phyloP scores from a whole-genome alignment of 169 alveolate species.

The Plasmodium vivax region DNA sequence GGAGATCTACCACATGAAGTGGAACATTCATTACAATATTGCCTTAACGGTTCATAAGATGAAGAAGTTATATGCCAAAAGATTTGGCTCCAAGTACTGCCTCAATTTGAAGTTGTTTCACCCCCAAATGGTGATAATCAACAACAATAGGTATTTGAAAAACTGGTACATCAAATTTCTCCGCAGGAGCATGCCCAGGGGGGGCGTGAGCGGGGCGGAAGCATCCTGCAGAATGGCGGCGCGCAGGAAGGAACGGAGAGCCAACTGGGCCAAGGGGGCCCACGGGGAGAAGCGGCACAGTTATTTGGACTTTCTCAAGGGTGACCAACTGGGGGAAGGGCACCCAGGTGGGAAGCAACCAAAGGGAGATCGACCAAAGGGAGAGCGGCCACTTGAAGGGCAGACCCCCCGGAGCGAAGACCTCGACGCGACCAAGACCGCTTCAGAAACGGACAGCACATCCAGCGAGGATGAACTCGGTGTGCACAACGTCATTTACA shows the following conservation, averaged over 20 bases:
- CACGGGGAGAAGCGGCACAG: neutral
- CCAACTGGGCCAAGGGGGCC: neutral
- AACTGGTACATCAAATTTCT: conserved; percentile 39
- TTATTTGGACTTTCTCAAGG: neutral
- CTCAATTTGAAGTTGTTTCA: conserved; percentile 16
- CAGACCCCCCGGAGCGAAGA: neutral
- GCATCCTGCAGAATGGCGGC: neutral
- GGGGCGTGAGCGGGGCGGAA: neutral
- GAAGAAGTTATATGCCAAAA: conserved; percentile 17
- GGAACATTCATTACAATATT: neutral
- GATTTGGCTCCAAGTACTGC: neutral
- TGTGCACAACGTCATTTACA: neutral
- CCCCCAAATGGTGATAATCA: conserved; percentile 12
- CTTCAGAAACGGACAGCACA: neutral
- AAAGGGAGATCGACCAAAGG: neutral
- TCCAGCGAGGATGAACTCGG: neutral
- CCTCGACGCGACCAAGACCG: neutral
- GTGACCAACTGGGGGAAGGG: neutral
- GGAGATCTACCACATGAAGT: conserved; percentile 20
- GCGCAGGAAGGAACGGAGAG: neutral
- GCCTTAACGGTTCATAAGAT: neutral
- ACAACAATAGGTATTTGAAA: conserved; percentile 17
- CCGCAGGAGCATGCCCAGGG: neutral
- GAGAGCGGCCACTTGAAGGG: neutral
- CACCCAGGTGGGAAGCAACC: neutral